These are phyloP conservation scores for Tolypocladium tropicale DNA, from an alignment of 2,329 filamentous ascomycete genomes.

Conservation along the genomic window DNA sequence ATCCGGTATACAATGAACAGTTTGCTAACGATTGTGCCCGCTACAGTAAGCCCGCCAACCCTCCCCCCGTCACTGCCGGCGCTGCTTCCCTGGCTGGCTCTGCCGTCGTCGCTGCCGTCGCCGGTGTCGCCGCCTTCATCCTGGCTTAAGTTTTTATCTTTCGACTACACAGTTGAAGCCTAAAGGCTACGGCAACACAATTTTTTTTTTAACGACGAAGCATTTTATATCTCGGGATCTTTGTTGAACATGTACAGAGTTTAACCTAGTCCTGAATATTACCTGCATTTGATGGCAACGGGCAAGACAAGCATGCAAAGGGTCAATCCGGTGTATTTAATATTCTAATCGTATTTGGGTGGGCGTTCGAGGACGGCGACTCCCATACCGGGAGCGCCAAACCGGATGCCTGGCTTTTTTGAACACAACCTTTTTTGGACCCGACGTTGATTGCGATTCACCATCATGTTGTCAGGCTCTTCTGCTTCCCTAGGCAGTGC, in stretches of 20 bases:
- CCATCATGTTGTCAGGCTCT: background rate
- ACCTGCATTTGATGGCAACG: conserved; percentile 14
- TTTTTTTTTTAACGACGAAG: conserved; percentile 24
- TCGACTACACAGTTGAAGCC: conserved; percentile 27
- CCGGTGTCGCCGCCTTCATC: conserved; percentile 42
- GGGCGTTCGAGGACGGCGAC: conserved; percentile 11
- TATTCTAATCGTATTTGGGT: conserved; percentile 32
- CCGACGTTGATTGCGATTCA: background rate
- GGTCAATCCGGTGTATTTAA: conserved; percentile 28
- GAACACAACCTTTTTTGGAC: conserved; percentile 4
- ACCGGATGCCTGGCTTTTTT: conserved; percentile 11
- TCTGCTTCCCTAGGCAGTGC: background rate
- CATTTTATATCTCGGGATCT: conserved; percentile 13
- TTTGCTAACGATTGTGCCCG: background rate
- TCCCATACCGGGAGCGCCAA: conserved; percentile 6
- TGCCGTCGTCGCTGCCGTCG: conserved; percentile 41
- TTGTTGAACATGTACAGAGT: conserved; percentile 27
- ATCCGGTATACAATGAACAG: background rate
- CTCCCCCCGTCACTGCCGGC: conserved; percentile 36
- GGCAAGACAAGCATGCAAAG: conserved; percentile 4
- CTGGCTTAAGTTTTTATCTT: conserved; percentile 39
- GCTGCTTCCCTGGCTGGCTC: conserved; percentile 44
- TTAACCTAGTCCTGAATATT: conserved; percentile 26
- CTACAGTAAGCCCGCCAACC: conserved; percentile 15
- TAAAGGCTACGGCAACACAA: conserved; percentile 27